Conservation (phyloP, 345 rosid species). For the Noccaea caerulescens region DNA sequence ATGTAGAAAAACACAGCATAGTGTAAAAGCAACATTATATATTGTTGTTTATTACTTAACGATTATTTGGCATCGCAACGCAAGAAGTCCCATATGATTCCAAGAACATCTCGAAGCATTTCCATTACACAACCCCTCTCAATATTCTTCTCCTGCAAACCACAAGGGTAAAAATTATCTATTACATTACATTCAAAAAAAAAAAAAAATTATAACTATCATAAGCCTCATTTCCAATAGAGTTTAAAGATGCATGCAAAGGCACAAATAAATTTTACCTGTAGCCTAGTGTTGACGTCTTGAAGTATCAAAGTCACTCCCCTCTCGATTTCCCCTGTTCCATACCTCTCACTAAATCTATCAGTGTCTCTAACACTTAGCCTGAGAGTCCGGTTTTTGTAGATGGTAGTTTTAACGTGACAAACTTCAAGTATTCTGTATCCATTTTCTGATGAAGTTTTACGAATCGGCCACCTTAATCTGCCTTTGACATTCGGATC, state of each 20-base stretch:
- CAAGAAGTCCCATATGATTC: conserved; percentile 32
- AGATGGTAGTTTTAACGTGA: conserved; percentile 48
- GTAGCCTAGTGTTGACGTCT: conserved; percentile 48
- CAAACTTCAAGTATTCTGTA: conserved; percentile 51
- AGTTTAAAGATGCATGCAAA: conserved; percentile 1
- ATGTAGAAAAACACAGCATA: neutral
- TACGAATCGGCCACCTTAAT: conserved; percentile 60
- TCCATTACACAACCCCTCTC: conserved; percentile 15
- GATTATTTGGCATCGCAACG: neutral
- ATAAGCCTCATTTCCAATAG: neutral
- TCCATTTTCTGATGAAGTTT: conserved; percentile 46
- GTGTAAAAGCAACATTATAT: conserved; percentile 2
- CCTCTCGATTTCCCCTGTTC: conserved; percentile 39
- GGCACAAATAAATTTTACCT: conserved; percentile 1
- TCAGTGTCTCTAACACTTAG: conserved; percentile 59
- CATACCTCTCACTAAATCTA: conserved; percentile 48
- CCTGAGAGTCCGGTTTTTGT: conserved; percentile 44
- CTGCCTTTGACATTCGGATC: conserved; percentile 65
- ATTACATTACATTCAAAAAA: too few species aligned
- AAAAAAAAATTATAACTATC: neutral
- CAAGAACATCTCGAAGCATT: conserved; percentile 27
- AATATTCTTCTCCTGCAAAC: conserved; percentile 25
- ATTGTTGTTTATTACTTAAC: conserved; percentile 1
- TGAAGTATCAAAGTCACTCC: conserved; percentile 54
- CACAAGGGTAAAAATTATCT: neutral